Conservation (phyloP, 495 filamentous ascomycete species). For the Penicillium argentinense region DNA sequence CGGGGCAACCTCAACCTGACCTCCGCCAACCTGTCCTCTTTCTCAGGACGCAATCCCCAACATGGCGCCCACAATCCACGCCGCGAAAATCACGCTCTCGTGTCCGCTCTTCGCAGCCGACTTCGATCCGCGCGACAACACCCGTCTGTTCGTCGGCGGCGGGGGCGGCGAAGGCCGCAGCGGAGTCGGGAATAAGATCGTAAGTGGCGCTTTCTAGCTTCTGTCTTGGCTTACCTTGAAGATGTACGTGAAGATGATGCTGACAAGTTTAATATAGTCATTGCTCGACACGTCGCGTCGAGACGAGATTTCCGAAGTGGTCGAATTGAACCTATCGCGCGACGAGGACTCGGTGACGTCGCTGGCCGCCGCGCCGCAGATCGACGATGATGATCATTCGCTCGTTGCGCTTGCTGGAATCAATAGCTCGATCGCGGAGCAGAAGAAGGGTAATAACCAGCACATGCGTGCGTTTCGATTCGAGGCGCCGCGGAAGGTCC, state of each 20-base stretch:
- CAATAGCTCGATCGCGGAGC: conserved; percentile 73
- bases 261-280: conserved; percentile 44
- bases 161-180: conserved; percentile 84
- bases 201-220: conserved; percentile 37
- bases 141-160: conserved; percentile 79
- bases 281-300: conserved; percentile 66
- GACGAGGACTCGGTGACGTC: conserved; percentile 92
- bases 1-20: conserved; percentile 25
- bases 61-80: conserved; percentile 55
- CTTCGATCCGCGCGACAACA: conserved; percentile 78
- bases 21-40: conserved; percentile 28
- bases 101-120: conserved; percentile 91
- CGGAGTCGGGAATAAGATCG: conserved; percentile 90
- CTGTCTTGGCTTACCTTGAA: neutral
- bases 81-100: conserved; percentile 67
- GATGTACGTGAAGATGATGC: no score
- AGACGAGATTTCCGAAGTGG: conserved; percentile 60
- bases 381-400: conserved; percentile 44
- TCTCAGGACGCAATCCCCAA: conserved; percentile 10
- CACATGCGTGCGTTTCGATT: conserved; percentile 83
- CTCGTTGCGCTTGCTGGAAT: conserved; percentile 76
- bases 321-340: conserved; percentile 76
- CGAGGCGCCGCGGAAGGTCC: conserved; percentile 39
- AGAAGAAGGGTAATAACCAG: conserved; percentile 76
- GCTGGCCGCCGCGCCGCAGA: conserved; percentile 61